Evolutionary conservation across 129 eudicot species (phyloP).

Genomic region (Dittrichia graveolens): DNA sequence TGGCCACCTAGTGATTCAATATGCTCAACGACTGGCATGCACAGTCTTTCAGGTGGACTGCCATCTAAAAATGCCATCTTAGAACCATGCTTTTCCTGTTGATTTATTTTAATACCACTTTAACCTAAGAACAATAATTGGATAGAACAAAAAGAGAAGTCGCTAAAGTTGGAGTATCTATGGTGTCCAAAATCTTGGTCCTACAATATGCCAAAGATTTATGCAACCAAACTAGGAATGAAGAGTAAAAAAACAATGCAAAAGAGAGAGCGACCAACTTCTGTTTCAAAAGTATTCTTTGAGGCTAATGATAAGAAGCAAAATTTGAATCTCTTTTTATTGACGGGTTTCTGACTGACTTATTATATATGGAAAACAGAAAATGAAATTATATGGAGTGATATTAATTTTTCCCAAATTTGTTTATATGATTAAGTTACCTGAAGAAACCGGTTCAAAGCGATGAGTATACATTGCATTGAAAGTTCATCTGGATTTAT

Average conservation of each 20-base stretch:
- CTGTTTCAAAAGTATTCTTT: neutral
- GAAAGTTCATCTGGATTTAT: conserved; percentile 98
- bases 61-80: conserved; percentile 99
- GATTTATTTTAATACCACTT: conserved; percentile 21
- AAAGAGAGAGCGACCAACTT: neutral
- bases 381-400: neutral
- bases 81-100: conserved; percentile 96
- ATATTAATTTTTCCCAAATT: conserved; percentile 1
- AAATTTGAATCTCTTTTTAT: neutral
- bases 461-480: conserved; percentile 98
- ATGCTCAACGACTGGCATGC: conserved; percentile 89
- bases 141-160: neutral
- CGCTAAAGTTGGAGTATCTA: neutral
- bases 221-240: conserved; percentile 9
- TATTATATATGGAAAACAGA: neutral
- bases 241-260: neutral
- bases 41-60: conserved; percentile 96
- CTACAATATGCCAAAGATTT: neutral
- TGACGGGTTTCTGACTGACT: neutral
- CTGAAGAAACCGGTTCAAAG: conserved; percentile 97
- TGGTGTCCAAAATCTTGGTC: neutral
- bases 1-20: conserved; percentile 83
- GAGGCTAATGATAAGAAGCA: neutral
- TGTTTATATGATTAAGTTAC: conserved; percentile 34
- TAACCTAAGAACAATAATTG: conserved; percentile 11